phyloP scores from a whole-genome alignment of 2,329 filamentous ascomycete genomes.

The Mycosphaerella sp. region DNA sequence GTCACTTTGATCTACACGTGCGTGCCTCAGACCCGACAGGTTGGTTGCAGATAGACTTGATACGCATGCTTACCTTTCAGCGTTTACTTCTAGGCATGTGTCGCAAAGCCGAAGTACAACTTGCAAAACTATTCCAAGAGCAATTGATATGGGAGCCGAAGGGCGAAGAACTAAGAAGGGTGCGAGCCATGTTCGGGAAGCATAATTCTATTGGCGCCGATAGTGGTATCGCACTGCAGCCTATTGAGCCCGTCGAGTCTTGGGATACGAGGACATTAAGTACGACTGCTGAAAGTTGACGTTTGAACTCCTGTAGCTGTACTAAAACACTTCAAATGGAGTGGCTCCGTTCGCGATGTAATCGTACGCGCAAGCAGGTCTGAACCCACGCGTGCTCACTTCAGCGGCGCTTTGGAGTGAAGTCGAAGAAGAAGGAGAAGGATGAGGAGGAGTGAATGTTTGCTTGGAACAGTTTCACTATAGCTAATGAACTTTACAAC shows the following conservation, averaged over 20 bases:
- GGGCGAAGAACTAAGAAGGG: constrained; percentile 6
- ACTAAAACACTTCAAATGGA: no score
- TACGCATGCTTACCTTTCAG: not conserved
- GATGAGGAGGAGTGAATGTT: no score
- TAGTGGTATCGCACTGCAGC: constrained; percentile 3
- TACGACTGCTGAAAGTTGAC: not conserved
- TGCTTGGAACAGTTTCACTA: no score
- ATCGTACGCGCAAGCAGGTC: no score
- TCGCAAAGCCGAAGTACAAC: constrained; percentile 7
- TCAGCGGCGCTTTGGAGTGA: no score
- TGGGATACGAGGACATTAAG: not conserved
- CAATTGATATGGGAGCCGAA: constrained; percentile 17
- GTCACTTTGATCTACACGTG: no score
- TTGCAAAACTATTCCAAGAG: constrained; percentile 15
- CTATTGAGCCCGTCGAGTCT: not conserved
- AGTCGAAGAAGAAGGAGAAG: no score
- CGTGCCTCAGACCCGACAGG: not conserved
- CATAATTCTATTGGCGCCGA: not conserved
- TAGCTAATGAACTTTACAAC: no score
- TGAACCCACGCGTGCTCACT: no score
- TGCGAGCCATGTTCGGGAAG: constrained; percentile 9
- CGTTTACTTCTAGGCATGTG: constrained; percentile 2
- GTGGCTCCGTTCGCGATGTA: no score
- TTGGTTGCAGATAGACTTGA: not conserved
- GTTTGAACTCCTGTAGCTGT: no score